Conservation (phyloP, 768 basidiomycete genomes). For the Amanita thiersii region DNA sequence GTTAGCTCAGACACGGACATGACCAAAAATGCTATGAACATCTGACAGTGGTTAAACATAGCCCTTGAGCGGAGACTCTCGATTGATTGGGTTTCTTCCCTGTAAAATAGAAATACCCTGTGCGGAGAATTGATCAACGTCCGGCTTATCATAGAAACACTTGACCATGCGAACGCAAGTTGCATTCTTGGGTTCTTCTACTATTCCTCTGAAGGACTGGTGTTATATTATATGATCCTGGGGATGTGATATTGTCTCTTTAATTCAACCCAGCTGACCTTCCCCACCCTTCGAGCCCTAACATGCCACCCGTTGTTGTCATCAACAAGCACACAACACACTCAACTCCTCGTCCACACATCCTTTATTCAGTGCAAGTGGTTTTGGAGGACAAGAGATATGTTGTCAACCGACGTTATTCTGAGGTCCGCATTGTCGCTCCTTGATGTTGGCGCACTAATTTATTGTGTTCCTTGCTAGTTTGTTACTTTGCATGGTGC, state of each 20-base stretch:
- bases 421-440: slow-evolving; percentile 26
- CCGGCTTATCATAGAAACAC: not conserved
- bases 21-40: not conserved
- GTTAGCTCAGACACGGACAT: not conserved
- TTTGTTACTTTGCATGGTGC: slow-evolving; percentile 30
- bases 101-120: too few relatives aligned
- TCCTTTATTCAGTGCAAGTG: slow-evolving; percentile 35
- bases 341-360: slow-evolving; percentile 36
- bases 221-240: not conserved
- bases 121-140: too few relatives aligned
- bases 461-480: slow-evolving; percentile 11
- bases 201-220: not conserved
- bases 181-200: not conserved
- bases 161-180: not conserved
- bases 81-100: too few relatives aligned
- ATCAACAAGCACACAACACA: slow-evolving; percentile 37
- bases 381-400: slow-evolving; percentile 23
- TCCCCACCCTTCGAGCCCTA: not conserved
- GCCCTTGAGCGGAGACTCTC: not conserved
- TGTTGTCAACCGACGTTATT: slow-evolving; percentile 29
- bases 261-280: too few relatives aligned
- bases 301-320: slow-evolving; percentile 8
- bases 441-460: not conserved
- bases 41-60: not conserved
- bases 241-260: too few relatives aligned